These are phyloP conservation scores for Viola odorata DNA, from an alignment of 345 rosid genomes.

Conservation along the genomic window DNA sequence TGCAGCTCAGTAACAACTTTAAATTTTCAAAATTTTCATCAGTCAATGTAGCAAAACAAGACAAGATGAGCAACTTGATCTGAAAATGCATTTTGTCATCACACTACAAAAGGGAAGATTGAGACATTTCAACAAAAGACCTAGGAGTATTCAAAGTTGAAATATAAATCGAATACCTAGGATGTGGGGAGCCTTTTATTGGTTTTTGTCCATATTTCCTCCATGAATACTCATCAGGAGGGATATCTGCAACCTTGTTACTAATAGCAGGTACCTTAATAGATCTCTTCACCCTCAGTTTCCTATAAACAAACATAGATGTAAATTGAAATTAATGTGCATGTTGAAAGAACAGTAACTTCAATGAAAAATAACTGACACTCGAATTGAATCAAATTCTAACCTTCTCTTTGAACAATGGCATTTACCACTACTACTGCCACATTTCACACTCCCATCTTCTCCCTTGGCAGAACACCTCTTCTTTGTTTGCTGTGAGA, in stretches of 20 bases:
- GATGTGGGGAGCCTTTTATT: conserved; percentile 78
- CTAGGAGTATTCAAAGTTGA: neutral
- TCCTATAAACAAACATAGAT: conserved; percentile 29
- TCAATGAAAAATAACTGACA: neutral
- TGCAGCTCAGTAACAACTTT: no score
- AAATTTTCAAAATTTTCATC: no score
- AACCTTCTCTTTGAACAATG: conserved; percentile 81
- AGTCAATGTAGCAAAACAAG: no score
- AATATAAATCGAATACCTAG: conserved; percentile 40
- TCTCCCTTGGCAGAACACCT: conserved; percentile 58
- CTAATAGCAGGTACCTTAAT: conserved; percentile 87
- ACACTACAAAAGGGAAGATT: neutral
- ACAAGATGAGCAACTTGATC: no score
- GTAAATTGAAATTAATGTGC: neutral
- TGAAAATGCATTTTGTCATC: neutral
- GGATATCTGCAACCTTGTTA: conserved; percentile 78
- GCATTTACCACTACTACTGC: conserved; percentile 46
- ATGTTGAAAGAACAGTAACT: neutral
- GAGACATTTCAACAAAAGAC: neutral
- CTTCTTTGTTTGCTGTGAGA: conserved; percentile 43
- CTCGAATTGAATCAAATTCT: neutral
- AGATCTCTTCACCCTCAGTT: conserved; percentile 54
- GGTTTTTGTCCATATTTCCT: conserved; percentile 87
- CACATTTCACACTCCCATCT: conserved; percentile 60
- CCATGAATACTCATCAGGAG: conserved; percentile 85